Conservation (phyloP, 176 grass and related monocot genomes). For the Aegilops speltoides region DNA sequence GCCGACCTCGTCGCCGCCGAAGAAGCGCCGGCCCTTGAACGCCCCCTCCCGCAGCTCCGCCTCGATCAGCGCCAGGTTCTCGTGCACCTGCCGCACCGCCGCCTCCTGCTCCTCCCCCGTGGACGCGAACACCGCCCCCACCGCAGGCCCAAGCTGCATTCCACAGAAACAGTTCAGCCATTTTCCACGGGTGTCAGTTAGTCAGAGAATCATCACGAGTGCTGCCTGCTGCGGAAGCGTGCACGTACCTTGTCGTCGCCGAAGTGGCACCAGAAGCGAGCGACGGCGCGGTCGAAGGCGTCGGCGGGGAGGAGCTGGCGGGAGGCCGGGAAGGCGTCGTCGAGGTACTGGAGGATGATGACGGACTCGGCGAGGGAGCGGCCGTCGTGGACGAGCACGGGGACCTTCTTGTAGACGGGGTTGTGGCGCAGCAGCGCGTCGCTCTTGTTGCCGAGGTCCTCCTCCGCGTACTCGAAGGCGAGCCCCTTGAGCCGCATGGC, state of each 20-base stretch:
- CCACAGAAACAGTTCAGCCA: not conserved
- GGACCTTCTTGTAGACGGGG: slow-evolving; percentile 87
- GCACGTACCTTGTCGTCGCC: slow-evolving; percentile 68
- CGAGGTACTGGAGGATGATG: slow-evolving; percentile 79
- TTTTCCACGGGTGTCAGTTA: not conserved
- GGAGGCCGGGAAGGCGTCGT: slow-evolving; percentile 49
- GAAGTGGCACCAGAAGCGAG: slow-evolving; percentile 84
- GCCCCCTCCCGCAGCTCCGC: slow-evolving; percentile 69
- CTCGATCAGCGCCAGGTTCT: slow-evolving; percentile 69
- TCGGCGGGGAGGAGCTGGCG: slow-evolving; percentile 52
- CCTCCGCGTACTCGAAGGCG: slow-evolving; percentile 67
- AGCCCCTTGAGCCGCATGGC: slow-evolving; percentile 77
- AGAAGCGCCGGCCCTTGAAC: slow-evolving; percentile 71
- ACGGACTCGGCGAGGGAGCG: slow-evolving; percentile 67
- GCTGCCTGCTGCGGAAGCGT: no score
- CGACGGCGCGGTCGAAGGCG: slow-evolving; percentile 54
- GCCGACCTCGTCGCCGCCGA: slow-evolving; percentile 68
- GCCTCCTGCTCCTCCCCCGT: slow-evolving; percentile 64
- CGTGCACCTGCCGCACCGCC: slow-evolving; percentile 66
- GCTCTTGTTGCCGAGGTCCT: slow-evolving; percentile 79
- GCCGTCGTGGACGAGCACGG: slow-evolving; percentile 69
- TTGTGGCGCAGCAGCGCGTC: slow-evolving; percentile 52
- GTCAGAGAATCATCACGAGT: not conserved
- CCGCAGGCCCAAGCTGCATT: slow-evolving; percentile 66
- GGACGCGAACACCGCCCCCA: slow-evolving; percentile 76